phyloP scores from a whole-genome alignment of 257 asterid species.

The Ligustrum vulgare region DNA sequence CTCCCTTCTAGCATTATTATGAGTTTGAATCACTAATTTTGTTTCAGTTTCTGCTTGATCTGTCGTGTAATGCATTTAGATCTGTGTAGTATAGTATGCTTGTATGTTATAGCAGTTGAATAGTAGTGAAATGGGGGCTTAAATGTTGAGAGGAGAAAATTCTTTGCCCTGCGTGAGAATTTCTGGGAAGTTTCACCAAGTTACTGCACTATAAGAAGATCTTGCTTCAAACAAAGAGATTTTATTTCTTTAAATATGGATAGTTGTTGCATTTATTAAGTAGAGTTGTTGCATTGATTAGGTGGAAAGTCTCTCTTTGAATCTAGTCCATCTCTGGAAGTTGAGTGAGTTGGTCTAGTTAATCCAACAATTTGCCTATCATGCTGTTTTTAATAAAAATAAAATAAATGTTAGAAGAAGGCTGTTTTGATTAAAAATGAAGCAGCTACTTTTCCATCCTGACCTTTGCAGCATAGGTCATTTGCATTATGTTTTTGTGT shows the following conservation, averaged over 20 bases:
- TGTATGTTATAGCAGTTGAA: neutral
- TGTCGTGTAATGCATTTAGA: conserved; percentile 26
- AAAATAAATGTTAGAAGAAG: neutral
- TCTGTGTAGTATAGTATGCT: conserved; percentile 24
- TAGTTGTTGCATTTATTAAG: neutral
- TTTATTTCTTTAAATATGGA: neutral
- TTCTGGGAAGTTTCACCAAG: neutral
- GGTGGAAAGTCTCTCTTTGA: neutral
- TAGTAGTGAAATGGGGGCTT: neutral
- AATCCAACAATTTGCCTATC: neutral
- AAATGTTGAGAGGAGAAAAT: conserved; percentile 1
- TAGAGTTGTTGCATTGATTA: neutral
- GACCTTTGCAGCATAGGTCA: too few relatives aligned
- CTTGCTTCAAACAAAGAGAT: neutral
- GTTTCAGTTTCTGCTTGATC: conserved; percentile 8
- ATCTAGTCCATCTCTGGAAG: neutral
- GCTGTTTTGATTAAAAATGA: conserved; percentile 7
- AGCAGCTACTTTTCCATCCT: neutral
- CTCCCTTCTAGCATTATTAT: neutral
- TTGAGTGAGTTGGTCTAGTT: neutral
- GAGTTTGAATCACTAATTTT: neutral
- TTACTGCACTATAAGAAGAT: neutral
- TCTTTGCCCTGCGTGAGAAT: neutral
- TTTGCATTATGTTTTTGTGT: neutral
- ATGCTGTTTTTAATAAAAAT: conserved; percentile 8